Conservation (phyloP, 78 protist species). For the Dictyostelium firmibasis region DNA sequence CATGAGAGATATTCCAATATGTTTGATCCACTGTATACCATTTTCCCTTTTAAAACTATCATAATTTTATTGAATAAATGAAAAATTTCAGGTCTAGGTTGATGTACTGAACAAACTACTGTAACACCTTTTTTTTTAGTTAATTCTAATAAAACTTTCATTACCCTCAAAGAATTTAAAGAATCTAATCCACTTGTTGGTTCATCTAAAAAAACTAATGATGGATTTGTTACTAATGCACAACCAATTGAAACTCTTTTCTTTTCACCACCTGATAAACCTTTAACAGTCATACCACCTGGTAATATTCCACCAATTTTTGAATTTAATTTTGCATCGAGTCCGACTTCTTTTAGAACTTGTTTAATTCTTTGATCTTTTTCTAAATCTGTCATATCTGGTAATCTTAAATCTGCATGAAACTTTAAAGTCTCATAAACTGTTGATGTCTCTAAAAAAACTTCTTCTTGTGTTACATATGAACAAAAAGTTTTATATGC, state of each 20-base stretch:
- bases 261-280: constrained; percentile 92
- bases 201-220: constrained; percentile 51
- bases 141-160: neutral
- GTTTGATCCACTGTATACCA: constrained; percentile 26
- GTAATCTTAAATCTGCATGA: constrained; percentile 36
- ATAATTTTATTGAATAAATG: constrained; percentile 16
- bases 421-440: constrained; percentile 8
- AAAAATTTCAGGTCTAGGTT: constrained; percentile 45
- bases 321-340: neutral
- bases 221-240: constrained; percentile 85
- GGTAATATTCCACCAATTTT: constrained; percentile 41
- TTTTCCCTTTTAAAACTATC: constrained; percentile 35
- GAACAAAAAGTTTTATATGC: constrained; percentile 30
- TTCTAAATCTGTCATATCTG: neutral
- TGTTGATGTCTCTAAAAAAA: constrained; percentile 11
- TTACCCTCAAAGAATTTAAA: neutral
- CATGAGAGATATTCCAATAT: neutral
- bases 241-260: constrained; percentile 83
- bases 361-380: neutral
- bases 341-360: neutral
- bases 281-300: constrained; percentile 25
- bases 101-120: constrained; percentile 50
- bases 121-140: constrained; percentile 58
- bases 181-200: constrained; percentile 81
- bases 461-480: constrained; percentile 60